Percentiles rank a stretch among this genome's conserved stretches.
Evolutionary conservation across 305 asterid species (phyloP).

Genomic region (Petunia hybrid): DNA sequence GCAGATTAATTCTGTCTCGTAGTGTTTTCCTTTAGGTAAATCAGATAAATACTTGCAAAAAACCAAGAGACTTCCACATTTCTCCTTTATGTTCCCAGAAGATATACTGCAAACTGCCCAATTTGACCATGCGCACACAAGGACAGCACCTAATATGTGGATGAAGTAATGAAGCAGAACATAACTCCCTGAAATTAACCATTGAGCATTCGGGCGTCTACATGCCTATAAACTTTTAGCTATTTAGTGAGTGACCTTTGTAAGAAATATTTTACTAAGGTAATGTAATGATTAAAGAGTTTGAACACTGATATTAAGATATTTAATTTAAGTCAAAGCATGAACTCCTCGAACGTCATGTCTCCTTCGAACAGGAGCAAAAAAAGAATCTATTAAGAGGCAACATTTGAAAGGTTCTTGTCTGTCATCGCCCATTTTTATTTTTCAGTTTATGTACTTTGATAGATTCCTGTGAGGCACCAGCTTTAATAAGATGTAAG

Average conservation of each 20-base stretch:
- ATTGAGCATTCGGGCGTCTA: background rate
- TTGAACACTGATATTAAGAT: background rate
- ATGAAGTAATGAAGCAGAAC: constrained; percentile 23
- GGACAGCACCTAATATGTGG: background rate
- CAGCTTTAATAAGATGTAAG: background rate
- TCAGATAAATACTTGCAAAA: background rate
- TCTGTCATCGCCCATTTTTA: background rate
- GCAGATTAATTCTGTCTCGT: background rate
- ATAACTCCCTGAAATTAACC: constrained; percentile 2
- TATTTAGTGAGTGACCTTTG: background rate
- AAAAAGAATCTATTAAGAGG: background rate
- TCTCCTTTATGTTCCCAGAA: background rate
- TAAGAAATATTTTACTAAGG: background rate
- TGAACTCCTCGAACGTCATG: background rate
- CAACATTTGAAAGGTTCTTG: background rate
- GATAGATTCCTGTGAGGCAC: constrained; percentile 9
- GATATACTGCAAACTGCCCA: background rate
- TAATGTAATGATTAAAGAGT: background rate
- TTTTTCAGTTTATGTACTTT: background rate
- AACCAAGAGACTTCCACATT: background rate
- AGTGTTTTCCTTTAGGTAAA: background rate
- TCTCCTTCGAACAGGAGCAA: background rate
- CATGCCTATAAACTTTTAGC: background rate
- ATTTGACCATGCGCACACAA: background rate
- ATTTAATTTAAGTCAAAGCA: background rate